A percentile compares a stretch with the other conserved stretches of the same genome.
Conservation (phyloP, 192 early-diverging fungal species). For the Coemansia nantahalensis region DNA sequence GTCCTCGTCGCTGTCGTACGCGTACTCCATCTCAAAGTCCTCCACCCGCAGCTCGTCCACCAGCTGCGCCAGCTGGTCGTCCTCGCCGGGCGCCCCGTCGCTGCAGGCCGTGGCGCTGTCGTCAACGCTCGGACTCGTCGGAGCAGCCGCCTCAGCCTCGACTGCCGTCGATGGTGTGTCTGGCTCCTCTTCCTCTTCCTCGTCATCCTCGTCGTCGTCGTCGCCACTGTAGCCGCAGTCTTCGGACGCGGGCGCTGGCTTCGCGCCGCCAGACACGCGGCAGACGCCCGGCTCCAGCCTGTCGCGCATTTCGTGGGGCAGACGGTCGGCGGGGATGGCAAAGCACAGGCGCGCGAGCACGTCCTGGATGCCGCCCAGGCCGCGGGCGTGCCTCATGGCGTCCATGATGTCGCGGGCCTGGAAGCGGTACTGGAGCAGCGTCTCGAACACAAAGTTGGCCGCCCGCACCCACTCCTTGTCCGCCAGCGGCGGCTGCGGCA, state of each 20-base stretch:
- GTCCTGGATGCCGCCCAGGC: slow-evolving; percentile 19
- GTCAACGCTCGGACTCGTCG: no score
- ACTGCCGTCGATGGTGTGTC: neutral
- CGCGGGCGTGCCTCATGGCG: slow-evolving; percentile 11
- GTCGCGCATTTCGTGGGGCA: slow-evolving; percentile 40
- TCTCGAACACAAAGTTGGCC: slow-evolving; percentile 32
- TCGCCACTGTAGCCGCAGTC: no score
- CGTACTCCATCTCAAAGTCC: slow-evolving; percentile 2
- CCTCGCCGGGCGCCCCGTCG: no score
- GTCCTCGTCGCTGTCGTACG: slow-evolving; percentile 24
- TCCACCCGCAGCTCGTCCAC: neutral
- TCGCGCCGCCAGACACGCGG: neutral
- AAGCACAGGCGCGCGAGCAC: slow-evolving; percentile 29
- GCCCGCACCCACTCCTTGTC: slow-evolving; percentile 20
- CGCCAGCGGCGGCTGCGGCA: neutral
- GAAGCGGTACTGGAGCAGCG: slow-evolving; percentile 14
- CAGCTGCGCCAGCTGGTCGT: neutral
- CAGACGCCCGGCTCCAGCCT: slow-evolving; percentile 19
- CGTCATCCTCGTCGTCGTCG: no score
- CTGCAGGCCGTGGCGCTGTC: no score
- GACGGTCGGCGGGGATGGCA: slow-evolving; percentile 19
- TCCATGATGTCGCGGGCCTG: slow-evolving; percentile 4
- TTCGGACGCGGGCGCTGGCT: neutral
- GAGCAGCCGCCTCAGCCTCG: neutral
- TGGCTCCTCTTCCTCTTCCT: no score